Conservation (phyloP, 257 asterid species). For the Cruciata laevipes region DNA sequence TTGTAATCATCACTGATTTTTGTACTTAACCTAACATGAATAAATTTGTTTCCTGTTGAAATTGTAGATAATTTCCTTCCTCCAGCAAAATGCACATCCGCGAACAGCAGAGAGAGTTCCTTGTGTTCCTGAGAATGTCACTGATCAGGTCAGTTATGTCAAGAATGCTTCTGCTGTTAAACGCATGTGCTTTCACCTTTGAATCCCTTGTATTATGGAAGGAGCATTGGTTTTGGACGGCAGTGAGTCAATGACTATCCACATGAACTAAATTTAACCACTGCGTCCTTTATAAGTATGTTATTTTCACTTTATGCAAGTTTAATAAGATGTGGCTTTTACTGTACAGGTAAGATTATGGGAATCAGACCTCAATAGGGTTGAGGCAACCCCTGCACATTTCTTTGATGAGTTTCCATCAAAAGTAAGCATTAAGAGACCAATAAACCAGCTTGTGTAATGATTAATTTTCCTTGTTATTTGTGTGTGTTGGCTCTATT, state of each 20-base stretch:
- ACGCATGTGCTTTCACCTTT: background rate
- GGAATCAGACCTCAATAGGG: slow-evolving; percentile 94
- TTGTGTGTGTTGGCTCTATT: background rate
- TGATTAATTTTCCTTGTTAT: background rate
- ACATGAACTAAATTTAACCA: background rate
- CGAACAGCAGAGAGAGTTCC: slow-evolving; percentile 82
- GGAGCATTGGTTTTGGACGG: background rate
- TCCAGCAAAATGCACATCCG: slow-evolving; percentile 98
- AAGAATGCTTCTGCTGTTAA: background rate
- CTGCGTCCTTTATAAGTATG: background rate
- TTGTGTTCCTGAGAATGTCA: slow-evolving; percentile 91
- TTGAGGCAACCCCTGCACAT: slow-evolving; percentile 64
- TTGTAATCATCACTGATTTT: background rate
- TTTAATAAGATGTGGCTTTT: background rate
- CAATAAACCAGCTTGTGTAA: background rate
- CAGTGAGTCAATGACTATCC: background rate
- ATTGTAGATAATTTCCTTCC: slow-evolving; percentile 85
- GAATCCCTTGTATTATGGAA: background rate
- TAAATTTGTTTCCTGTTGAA: slow-evolving; percentile 8
- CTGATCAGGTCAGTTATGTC: slow-evolving; percentile 60
- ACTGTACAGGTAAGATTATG: slow-evolving; percentile 70
- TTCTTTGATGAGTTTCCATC: slow-evolving; percentile 81
- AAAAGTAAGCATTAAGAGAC: slow-evolving; percentile 34
- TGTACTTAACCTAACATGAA: background rate
- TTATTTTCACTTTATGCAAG: background rate